Conservation (phyloP, 2,329 filamentous ascomycete species). For the Microsporum ferrugineum region DNA sequence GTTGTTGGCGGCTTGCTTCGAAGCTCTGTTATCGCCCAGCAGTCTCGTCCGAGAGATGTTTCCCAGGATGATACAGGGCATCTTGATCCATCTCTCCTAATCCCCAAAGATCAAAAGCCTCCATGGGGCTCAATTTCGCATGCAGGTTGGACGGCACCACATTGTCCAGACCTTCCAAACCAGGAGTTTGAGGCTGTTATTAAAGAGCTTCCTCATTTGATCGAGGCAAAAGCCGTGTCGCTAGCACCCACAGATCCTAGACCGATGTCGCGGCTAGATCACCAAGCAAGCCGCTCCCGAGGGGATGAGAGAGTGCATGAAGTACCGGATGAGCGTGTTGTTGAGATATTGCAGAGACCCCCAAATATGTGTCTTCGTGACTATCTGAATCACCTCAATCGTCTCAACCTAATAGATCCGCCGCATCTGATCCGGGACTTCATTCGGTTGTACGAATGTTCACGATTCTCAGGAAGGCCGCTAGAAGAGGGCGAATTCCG, state of each 20-base stretch:
- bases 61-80: conserved; percentile 27
- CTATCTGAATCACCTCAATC: conserved; percentile 62
- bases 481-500: conserved; percentile 62
- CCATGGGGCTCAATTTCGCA: conserved; percentile 80
- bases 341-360: conserved; percentile 60
- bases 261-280: conserved; percentile 10
- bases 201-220: conserved; percentile 71
- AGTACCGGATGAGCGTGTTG: conserved; percentile 52
- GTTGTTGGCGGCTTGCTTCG: conserved; percentile 60
- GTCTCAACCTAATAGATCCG: conserved; percentile 52
- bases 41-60: conserved; percentile 56
- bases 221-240: conserved; percentile 87
- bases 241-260: conserved; percentile 54
- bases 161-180: conserved; percentile 60
- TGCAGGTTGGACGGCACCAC: conserved; percentile 76
- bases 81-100: conserved; percentile 12
- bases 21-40: conserved; percentile 71
- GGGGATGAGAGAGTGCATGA: background rate
- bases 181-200: conserved; percentile 77
- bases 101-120: conserved; percentile 37
- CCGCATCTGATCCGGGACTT: conserved; percentile 47
- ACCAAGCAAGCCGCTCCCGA: conserved; percentile 20
- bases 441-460: conserved; percentile 65
- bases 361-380: conserved; percentile 62
- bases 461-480: conserved; percentile 64